phyloP scores from a whole-genome alignment of 2,329 filamentous ascomycete genomes.

The Neobulgaria alba region DNA sequence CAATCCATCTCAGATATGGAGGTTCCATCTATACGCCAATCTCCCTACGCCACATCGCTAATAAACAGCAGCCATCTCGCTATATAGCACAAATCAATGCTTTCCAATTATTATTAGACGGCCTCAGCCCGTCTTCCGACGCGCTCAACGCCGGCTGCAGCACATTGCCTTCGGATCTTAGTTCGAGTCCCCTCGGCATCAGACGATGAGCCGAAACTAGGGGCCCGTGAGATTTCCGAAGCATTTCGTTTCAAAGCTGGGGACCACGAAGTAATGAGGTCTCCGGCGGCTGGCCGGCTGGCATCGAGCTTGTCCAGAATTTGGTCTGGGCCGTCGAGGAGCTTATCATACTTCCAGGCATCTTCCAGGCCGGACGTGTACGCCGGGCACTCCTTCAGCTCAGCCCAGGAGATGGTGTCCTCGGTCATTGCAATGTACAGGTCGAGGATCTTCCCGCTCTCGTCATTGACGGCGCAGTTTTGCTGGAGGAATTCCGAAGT shows the following conservation, averaged over 20 bases:
- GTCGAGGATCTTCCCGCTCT: conserved; percentile 47
- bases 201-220: conserved; percentile 35
- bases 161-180: conserved; percentile 22
- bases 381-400: conserved; percentile 38
- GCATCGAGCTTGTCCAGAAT: conserved; percentile 1
- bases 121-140: conserved; percentile 23
- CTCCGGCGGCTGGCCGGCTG: conserved; percentile 35
- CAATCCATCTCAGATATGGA: conserved; percentile 10
- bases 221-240: conserved; percentile 43
- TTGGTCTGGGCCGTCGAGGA: conserved; percentile 36
- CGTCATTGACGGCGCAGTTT: conserved; percentile 48
- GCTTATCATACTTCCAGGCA: conserved; percentile 43
- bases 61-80: not conserved
- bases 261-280: conserved; percentile 30
- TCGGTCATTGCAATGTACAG: conserved; percentile 50
- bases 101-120: conserved; percentile 14
- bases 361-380: conserved; percentile 45
- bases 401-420: conserved; percentile 45
- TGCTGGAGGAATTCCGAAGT: conserved; percentile 43
- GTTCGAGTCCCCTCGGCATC: conserved; percentile 22
- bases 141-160: conserved; percentile 18
- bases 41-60: conserved; percentile 16
- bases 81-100: conserved; percentile 14
- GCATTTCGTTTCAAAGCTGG: conserved; percentile 40
- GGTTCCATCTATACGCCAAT: conserved; percentile 21